A percentile compares a stretch with the other conserved stretches of the same genome.
Conservation (phyloP, 129 eudicot species). For the Escallonia rubra region DNA sequence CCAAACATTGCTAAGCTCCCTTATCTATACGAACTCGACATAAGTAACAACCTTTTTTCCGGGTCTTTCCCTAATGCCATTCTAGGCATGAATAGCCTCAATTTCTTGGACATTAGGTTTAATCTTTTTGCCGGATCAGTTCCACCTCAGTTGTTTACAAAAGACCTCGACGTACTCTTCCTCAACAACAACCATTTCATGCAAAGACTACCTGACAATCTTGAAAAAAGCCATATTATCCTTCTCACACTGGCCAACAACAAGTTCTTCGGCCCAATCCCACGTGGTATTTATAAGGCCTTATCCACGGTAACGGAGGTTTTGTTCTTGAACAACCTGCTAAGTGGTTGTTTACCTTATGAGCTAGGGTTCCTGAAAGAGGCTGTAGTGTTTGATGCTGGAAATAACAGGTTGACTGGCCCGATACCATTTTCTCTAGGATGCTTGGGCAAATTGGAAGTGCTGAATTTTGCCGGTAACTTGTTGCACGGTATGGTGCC, state of each 20-base stretch:
- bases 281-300: slow-evolving; percentile 37
- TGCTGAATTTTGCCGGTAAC: slow-evolving; percentile 60
- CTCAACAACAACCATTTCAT: slow-evolving; percentile 76
- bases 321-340: slow-evolving; percentile 59
- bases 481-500: slow-evolving; percentile 66
- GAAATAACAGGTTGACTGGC: slow-evolving; percentile 59
- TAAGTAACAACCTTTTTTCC: slow-evolving; percentile 74
- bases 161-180: slow-evolving; percentile 55
- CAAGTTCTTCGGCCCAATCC: slow-evolving; percentile 77
- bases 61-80: slow-evolving; percentile 73
- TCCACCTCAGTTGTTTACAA: slow-evolving; percentile 62
- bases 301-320: slow-evolving; percentile 46
- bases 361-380: slow-evolving; percentile 70
- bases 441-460: slow-evolving; percentile 52
- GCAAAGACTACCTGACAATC: slow-evolving; percentile 43
- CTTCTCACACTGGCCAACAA: slow-evolving; percentile 87
- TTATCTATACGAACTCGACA: slow-evolving; percentile 78
- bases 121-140: slow-evolving; percentile 66
- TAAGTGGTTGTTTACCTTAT: slow-evolving; percentile 75
- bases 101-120: slow-evolving; percentile 69
- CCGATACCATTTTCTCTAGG: slow-evolving; percentile 71
- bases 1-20: slow-evolving; percentile 61
- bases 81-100: slow-evolving; percentile 38
- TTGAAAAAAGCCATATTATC: slow-evolving; percentile 35
- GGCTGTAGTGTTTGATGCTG: slow-evolving; percentile 63